These are phyloP conservation scores for Annulohypoxylon maeteangense DNA, from an alignment of 495 filamentous ascomycete genomes.

Conservation along the genomic window DNA sequence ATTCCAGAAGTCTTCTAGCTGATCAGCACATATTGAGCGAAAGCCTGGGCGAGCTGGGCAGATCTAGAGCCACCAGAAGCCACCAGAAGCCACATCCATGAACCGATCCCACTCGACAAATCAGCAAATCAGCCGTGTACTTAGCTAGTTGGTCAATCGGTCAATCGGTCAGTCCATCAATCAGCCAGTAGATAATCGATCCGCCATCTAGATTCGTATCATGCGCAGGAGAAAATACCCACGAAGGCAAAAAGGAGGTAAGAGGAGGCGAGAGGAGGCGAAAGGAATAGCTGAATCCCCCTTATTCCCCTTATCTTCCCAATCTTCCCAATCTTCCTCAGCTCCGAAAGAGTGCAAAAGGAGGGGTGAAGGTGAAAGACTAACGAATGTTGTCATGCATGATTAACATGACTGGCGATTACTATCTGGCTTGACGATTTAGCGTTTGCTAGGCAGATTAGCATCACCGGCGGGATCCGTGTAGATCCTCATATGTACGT, in stretches of 20 bases:
- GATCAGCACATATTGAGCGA: constrained; percentile 14
- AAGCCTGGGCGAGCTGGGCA: constrained; percentile 35
- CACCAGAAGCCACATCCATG: constrained; percentile 6
- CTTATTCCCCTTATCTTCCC: constrained; percentile 12
- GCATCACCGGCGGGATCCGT: neutral
- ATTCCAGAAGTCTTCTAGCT: constrained; percentile 11
- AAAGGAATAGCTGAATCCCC: constrained; percentile 4
- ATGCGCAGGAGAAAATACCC: neutral
- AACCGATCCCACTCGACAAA: constrained; percentile 24
- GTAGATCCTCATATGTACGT: constrained; percentile 3
- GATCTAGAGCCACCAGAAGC: constrained; percentile 33
- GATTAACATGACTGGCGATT: constrained; percentile 13
- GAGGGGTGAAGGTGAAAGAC: neutral
- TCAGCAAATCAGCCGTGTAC: constrained; percentile 22
- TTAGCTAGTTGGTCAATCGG: neutral
- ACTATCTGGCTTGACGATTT: constrained; percentile 13
- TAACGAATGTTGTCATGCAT: constrained; percentile 16
- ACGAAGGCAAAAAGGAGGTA: neutral
- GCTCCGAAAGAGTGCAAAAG: constrained; percentile 17
- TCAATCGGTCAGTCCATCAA: neutral
- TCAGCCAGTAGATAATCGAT: neutral
- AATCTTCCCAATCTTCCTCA: neutral
- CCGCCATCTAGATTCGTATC: neutral
- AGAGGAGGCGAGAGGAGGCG: neutral
- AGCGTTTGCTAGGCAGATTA: constrained; percentile 14